Base-by-base conservation (phyloP, 1,284 basidiomycete genomes). In the Fomitopsis pinicola region DNA sequence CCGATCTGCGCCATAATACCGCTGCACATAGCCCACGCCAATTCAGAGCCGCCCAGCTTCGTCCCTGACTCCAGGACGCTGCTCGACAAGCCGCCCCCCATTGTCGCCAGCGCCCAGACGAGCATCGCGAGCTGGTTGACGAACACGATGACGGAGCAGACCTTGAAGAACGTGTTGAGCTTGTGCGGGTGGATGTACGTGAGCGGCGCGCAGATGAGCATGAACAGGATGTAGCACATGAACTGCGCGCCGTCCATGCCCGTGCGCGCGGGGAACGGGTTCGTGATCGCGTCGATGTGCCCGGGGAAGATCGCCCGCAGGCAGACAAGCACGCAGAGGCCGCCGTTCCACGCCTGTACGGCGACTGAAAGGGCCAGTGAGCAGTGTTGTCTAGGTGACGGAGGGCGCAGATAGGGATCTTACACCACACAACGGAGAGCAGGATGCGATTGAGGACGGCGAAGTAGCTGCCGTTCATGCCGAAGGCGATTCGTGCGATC, bases 391-490 rank as follows among this genome's bases (percentile, higher is more conserved):
- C 36, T 30, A 42, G 5, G 33, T 42, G 38, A 52, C 22, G 52
- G 10, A 42, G 46, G 38, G 38, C 14, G 9, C 12, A 17, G 42
- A 19, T 3, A 15, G 10, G 44, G 14, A 2, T 2, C 38, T 61
- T 48, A 68, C 67, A 68, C 67, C 67, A 68, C 28, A 68, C 67
- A 17, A 68, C 53, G 5, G 67, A 68, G 5, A 68, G 52, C 56
- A 66, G 42, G 42, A 66, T 68, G 12, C 67, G 65, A 60, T 66
- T 68, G 35, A 66, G 40, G 55, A 68, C 58, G n/a, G 67, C 65
- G 59, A 66, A 66, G 64, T 66, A 68, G 60, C 65, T 68, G 44
- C 67, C 67, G 48, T 54, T 66, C 14, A 65, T 59, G 35, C 67
- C 67, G 61, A 63, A 68, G 1, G 63, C 65, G 44, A 68, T 66